Evolutionary conservation across 176 grass and related monocot species (phyloP), one percentile per base, ranked within the genome.

Genomic region (Eleusine indica): DNA sequence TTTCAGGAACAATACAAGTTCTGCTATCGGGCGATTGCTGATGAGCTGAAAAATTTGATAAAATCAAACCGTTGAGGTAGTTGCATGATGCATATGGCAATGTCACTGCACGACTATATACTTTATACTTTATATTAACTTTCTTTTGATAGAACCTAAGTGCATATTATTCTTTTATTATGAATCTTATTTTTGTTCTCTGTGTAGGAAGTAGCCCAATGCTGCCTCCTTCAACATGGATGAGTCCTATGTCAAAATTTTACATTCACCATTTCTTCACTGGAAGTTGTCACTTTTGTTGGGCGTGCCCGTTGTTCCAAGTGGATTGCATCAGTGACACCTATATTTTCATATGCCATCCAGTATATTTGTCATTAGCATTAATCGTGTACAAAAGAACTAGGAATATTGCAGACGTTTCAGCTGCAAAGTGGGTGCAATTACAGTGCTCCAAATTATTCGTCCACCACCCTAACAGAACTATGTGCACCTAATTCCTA

Each of bases 1-100:
- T 83, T 83, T 82, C 80, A 99, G 96, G 66, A 99, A 52, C 96
- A 99, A 78, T 96, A 85, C 84, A 70, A 96, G 54, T 99, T 96
- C 70, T 99, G 93, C 87, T 89, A 92, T 88, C 48, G 19, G 70
- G 93, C 89, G 48, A 94, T 96, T 81, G 88, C 87, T 85, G 87
- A 99, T 61, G 91, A 99, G 85, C 80, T 99, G 83, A 89, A 96
- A 83, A 86, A 92, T 74, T 86, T 92, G 43, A 68, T 93, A 16
- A 86, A 76, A 17, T 92, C 85, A 35, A 81, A 76, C 75, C 80
- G 58, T 53, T 90, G 64, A 93, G 68, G 49, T 86, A 46, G 79
- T 41, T 46, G 21, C 77, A 70, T 7, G 78, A 77, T 54, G 12
- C 1, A 56, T 41, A 25, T 3, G 6, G 6, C 21, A 58, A 47